A percentile compares a stretch with the other conserved stretches of the same genome.
phyloP scores from a whole-genome alignment of 768 basidiomycete species.

The Hygrocybe coccinea region DNA sequence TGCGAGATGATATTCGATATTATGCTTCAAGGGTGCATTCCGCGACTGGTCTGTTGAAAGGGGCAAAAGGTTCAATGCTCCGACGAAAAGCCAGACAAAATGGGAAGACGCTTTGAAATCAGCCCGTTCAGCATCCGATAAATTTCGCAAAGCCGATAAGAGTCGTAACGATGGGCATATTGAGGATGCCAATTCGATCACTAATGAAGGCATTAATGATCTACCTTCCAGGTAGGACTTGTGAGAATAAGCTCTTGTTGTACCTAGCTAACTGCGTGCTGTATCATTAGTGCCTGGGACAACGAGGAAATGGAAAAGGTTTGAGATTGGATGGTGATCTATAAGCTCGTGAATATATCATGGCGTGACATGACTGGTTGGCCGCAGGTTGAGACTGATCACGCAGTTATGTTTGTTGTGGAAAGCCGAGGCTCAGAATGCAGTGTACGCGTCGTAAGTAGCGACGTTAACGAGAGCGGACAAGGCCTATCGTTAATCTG shows the following conservation, averaged over 20 bases:
- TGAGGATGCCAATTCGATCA: background rate
- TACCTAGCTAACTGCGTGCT: background rate
- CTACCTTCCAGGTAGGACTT: background rate
- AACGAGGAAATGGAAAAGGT: background rate
- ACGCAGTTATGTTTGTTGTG: no score
- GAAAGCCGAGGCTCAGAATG: no score
- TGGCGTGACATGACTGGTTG: no score
- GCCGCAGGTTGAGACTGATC: no score
- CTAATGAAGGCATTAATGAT: background rate
- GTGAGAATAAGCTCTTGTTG: background rate
- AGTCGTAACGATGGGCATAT: background rate
- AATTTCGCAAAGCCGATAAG: background rate
- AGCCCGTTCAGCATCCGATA: background rate
- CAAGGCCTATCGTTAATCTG: no score
- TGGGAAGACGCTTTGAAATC: background rate
- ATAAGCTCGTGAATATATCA: no score
- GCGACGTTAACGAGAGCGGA: no score
- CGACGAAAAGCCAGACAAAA: background rate
- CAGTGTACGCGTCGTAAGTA: no score
- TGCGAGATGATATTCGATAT: conserved; percentile 2
- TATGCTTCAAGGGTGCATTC: background rate
- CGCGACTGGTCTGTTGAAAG: background rate
- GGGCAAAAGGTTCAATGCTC: background rate
- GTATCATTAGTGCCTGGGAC: background rate
- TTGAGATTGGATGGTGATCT: background rate